Evolutionary conservation across 768 basidiomycete species (phyloP).

Genomic region (Nidularia sp.): DNA sequence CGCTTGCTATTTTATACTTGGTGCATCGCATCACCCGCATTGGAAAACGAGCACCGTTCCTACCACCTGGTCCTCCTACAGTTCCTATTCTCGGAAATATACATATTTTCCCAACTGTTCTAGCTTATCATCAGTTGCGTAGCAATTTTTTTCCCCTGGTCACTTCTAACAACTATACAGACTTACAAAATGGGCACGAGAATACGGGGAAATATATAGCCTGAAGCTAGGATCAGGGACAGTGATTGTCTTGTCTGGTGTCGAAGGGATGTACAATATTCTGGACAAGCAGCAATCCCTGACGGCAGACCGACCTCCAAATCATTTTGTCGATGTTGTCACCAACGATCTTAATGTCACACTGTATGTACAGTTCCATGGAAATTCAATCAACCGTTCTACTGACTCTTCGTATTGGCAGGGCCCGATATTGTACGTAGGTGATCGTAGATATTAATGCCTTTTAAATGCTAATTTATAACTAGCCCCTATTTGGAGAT

Average conservation of each 20-base stretch:
- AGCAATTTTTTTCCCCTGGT: not conserved
- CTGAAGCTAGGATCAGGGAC: not conserved
- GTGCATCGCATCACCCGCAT: not conserved
- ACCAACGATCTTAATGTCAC: no score
- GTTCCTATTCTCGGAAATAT: not conserved
- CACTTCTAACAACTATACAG: not conserved
- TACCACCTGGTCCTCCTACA: not conserved
- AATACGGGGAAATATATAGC: not conserved
- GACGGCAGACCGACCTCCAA: not conserved
- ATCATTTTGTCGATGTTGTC: not conserved
- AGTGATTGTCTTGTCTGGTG: not conserved
- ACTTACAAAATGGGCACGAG: not conserved
- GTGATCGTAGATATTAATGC: no score
- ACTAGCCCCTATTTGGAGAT: no score
- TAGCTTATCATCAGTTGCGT: not conserved
- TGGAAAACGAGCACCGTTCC: not conserved
- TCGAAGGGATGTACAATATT: not conserved
- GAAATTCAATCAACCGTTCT: no score
- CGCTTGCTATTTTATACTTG: no score
- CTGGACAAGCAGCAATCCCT: not conserved
- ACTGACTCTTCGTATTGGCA: no score
- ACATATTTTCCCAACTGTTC: not conserved
- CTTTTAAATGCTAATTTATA: no score
- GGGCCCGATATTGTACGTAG: no score
- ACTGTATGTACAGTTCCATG: no score